Percentiles rank a stretch among this genome's conserved stretches.
Evolutionary conservation across 2,329 filamentous ascomycete genomes (phyloP).

Genomic region (Colletotrichum spinosum): DNA sequence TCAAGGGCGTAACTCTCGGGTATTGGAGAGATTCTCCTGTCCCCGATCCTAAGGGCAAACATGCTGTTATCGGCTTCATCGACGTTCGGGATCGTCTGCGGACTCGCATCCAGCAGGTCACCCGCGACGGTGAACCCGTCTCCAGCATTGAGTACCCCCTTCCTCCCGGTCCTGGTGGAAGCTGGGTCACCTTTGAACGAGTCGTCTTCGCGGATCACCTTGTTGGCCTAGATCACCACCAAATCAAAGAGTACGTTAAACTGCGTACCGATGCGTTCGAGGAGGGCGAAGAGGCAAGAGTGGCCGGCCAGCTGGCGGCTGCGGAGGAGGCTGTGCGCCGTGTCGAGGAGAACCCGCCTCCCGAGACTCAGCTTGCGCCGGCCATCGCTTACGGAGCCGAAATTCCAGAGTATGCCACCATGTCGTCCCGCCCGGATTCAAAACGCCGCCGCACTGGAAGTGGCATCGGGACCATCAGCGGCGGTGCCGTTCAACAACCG

Average conservation of each 20-base stretch:
- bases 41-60: conserved; percentile 61
- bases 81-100: conserved; percentile 70
- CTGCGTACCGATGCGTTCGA: conserved; percentile 56
- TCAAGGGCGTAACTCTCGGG: conserved; percentile 65
- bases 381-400: conserved; percentile 64
- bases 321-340: conserved; percentile 60
- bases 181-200: conserved; percentile 73
- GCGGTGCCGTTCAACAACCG: conserved; percentile 38
- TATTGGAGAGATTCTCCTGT: conserved; percentile 71
- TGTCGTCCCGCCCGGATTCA: conserved; percentile 48
- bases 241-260: conserved; percentile 73
- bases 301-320: conserved; percentile 54
- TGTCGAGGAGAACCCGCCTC: conserved; percentile 55
- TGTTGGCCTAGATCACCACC: conserved; percentile 64
- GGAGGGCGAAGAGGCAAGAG: conserved; percentile 52
- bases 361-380: conserved; percentile 55
- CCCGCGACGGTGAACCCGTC: conserved; percentile 60
- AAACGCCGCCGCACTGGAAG: conserved; percentile 62
- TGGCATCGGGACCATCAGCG: conserved; percentile 48
- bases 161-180: conserved; percentile 69
- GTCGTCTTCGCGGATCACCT: conserved; percentile 70
- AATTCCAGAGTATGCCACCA: conserved; percentile 57
- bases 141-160: conserved; percentile 52
- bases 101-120: conserved; percentile 66
- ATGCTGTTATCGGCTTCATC: conserved; percentile 72